Evolutionary conservation across 2,329 filamentous ascomycete genomes (phyloP), one percentile per base, ranked within the genome.

Genomic region (Helicocarpus griseus): DNA sequence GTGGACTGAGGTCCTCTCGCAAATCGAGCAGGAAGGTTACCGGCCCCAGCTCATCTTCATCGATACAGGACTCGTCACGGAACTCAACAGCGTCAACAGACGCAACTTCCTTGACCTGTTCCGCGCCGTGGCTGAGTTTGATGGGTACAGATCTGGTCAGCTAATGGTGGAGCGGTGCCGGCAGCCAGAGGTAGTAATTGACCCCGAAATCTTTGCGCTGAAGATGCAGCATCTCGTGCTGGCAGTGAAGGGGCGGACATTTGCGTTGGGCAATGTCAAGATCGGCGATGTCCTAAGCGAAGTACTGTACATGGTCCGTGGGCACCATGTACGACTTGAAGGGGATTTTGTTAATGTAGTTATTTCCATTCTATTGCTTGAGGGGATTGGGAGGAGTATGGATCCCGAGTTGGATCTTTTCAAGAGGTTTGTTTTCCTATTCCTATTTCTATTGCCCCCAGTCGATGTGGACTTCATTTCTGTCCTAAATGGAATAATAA

Each of bases 271-370:
- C 4, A 95, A 89, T 63, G 86, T 98, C 70, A 94, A 90, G 72
- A 96, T 98, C 56, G 93, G 93, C 9, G 93, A 98, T 60, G 89
- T 98, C 19, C 71, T 98, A 28, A 89, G 93, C 62, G 81, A 94
- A 60, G 93, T 97, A 0, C 75, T 98, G 41, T 78, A 78, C 53
- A 96, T 98, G 89, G 93, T 98, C 28, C 82, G 93, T 51, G 74
- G 77, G 8, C 93, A 98, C 66, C 93, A 98, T 64, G 93, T 98
- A 3, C 80, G 93, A 7, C 79, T 98, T 48, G 93, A 98, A 69
- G 93, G 93, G 7, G 93, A 98, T 66, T 98, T 97, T 65, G 89
- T 98, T 65, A 98, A 98, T 64, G 93, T 98, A 4, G 91, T 98
- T 28, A 85, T 98, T 53, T 95, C 89, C 54, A 96, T 97, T 49